Conservation (phyloP, 2,329 filamentous ascomycete species). For the Lasiodiplodia sp. region DNA sequence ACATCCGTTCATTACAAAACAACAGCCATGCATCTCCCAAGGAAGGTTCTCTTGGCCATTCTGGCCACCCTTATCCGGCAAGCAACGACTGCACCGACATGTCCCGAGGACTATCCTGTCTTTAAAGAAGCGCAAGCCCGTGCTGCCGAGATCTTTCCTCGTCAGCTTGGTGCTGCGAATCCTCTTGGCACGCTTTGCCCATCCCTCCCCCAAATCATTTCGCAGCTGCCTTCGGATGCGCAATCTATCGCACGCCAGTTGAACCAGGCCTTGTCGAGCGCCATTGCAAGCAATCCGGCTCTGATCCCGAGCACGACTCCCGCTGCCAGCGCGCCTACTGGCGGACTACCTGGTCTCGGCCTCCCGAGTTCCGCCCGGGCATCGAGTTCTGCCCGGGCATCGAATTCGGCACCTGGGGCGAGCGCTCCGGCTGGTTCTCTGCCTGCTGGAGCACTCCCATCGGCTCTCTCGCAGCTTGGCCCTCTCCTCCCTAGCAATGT, state of each 20-base stretch:
- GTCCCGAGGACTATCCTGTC: slow-evolving; percentile 14
- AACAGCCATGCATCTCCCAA: slow-evolving; percentile 18
- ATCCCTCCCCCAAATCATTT: background rate
- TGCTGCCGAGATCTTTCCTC: slow-evolving; percentile 18
- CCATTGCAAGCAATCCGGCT: slow-evolving; percentile 4
- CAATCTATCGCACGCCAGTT: slow-evolving; percentile 17
- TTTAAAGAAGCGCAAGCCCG: slow-evolving; percentile 15
- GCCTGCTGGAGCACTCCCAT: background rate
- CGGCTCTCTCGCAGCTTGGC: slow-evolving; percentile 4
- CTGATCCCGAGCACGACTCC: background rate
- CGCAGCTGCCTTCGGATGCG: slow-evolving; percentile 6
- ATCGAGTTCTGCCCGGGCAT: background rate
- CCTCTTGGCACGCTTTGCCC: slow-evolving; percentile 10
- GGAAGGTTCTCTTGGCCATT: slow-evolving; percentile 26
- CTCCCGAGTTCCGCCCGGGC: background rate
- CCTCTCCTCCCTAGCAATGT: slow-evolving; percentile 13
- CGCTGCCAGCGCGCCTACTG: background rate
- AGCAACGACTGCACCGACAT: slow-evolving; percentile 25
- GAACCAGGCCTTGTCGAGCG: slow-evolving; percentile 19
- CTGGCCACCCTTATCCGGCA: slow-evolving; percentile 28
- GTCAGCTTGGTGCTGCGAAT: background rate
- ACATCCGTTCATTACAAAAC: background rate
- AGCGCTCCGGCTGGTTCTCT: background rate
- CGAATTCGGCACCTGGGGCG: background rate
- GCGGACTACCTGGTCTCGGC: background rate